phyloP scores from a whole-genome alignment of 495 filamentous ascomycete species.

The Neurospora tetrasperma region DNA sequence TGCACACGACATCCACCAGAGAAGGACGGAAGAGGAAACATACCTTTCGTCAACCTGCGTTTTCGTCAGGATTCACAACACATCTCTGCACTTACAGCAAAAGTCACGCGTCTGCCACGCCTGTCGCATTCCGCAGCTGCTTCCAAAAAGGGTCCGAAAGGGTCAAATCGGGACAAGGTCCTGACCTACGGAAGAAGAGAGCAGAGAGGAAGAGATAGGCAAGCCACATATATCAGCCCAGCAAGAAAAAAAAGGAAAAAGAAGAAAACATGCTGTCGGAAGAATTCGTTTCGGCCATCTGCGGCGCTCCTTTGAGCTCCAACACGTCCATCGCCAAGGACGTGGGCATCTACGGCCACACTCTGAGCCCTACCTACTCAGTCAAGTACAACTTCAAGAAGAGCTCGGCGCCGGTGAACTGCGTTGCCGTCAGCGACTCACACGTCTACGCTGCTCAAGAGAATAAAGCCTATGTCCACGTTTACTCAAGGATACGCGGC shows the following conservation, averaged over 20 bases:
- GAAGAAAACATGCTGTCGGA: conserved; percentile 61
- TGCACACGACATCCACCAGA: neutral
- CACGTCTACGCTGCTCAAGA: conserved; percentile 87
- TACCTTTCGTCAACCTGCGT: neutral
- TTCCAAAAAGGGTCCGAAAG: conserved; percentile 1
- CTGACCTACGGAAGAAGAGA: neutral
- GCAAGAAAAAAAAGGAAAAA: neutral
- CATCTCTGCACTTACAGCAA: neutral
- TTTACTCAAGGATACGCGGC: conserved; percentile 73
- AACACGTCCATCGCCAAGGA: conserved; percentile 61
- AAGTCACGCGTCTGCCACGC: neutral
- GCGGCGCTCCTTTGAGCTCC: conserved; percentile 51
- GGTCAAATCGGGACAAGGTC: neutral
- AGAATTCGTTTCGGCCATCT: conserved; percentile 66
- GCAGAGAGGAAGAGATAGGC: neutral
- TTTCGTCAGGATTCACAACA: neutral
- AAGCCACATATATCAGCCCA: neutral
- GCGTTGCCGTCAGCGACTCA: conserved; percentile 67
- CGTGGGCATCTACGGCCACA: conserved; percentile 75
- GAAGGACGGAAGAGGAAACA: neutral
- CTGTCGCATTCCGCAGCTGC: neutral
- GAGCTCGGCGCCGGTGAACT: conserved; percentile 67
- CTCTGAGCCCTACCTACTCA: conserved; percentile 61
- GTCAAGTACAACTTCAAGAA: conserved; percentile 81
- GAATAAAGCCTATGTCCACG: conserved; percentile 84